phyloP scores from a whole-genome alignment of 1,139 yeast genomes.

The Magnusiomyces clavatus region DNA sequence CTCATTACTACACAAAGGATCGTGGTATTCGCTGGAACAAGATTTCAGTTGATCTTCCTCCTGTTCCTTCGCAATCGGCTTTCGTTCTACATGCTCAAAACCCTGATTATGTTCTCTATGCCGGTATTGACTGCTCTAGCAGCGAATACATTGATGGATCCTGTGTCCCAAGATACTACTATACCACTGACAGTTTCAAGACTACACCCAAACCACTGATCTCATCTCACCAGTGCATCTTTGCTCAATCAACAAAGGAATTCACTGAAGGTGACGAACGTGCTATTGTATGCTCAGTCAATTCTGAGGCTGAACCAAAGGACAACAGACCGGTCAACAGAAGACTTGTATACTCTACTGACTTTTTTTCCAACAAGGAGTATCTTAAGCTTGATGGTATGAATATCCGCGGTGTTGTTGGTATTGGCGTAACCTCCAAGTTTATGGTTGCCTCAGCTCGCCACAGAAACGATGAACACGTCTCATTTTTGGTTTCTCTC shows the following conservation, averaged over 20 bases:
- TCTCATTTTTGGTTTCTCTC: constrained; percentile 48
- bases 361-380: constrained; percentile 43
- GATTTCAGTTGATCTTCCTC: constrained; percentile 30
- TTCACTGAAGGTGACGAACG: constrained; percentile 38
- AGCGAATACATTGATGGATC: constrained; percentile 21
- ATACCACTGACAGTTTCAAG: constrained; percentile 49
- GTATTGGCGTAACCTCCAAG: constrained; percentile 42
- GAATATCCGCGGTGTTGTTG: constrained; percentile 35
- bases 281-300: constrained; percentile 44
- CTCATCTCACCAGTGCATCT: constrained; percentile 39
- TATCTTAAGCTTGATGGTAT: constrained; percentile 29
- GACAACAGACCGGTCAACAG: constrained; percentile 36
- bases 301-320: constrained; percentile 39
- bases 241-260: constrained; percentile 40
- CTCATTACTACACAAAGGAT: constrained; percentile 49
- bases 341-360: constrained; percentile 40
- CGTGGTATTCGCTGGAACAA: constrained; percentile 51
- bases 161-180: constrained; percentile 39
- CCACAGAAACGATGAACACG: constrained; percentile 28
- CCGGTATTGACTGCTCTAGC: constrained; percentile 35
- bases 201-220: constrained; percentile 35
- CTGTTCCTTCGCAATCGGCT: constrained; percentile 21
- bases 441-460: constrained; percentile 43
- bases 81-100: constrained; percentile 39
- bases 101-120: constrained; percentile 37